phyloP scores from a whole-genome alignment of 106 monocot genomes.

The Acanthochlamys bracteata region DNA sequence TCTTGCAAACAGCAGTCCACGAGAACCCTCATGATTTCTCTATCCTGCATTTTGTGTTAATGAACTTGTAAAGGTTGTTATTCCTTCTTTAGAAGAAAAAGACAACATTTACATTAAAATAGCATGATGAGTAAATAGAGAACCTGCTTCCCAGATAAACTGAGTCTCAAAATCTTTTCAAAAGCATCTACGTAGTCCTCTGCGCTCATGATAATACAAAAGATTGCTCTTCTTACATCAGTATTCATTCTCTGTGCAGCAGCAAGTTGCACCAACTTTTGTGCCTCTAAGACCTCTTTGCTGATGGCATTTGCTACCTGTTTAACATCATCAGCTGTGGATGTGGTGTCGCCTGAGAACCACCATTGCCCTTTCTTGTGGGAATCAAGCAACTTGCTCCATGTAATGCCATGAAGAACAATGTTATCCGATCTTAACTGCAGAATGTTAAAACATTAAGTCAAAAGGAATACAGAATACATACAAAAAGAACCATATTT shows the following conservation, averaged over 20 bases:
- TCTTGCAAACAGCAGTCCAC: conserved; percentile 95
- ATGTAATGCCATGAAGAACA: conserved; percentile 67
- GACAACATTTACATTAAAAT: too few relatives aligned
- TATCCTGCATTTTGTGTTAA: conserved; percentile 42
- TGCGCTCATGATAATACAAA: conserved; percentile 89
- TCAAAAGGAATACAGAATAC: neutral
- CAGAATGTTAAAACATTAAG: neutral
- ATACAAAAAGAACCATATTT: neutral
- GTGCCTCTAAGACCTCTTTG: conserved; percentile 56
- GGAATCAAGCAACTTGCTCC: conserved; percentile 83
- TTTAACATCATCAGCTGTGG: conserved; percentile 32
- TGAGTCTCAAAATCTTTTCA: conserved; percentile 81
- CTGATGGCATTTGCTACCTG: conserved; percentile 49
- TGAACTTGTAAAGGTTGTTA: neutral
- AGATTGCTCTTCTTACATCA: conserved; percentile 78
- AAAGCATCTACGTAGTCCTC: conserved; percentile 96
- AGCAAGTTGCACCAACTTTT: conserved; percentile 78
- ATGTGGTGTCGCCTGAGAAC: conserved; percentile 50
- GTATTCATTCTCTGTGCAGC: conserved; percentile 90
- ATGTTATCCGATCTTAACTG: conserved; percentile 76
- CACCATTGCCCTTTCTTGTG: conserved; percentile 99
- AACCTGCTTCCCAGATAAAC: conserved; percentile 94
- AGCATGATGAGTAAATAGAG: neutral
- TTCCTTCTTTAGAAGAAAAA: too few relatives aligned
- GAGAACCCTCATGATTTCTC: conserved; percentile 92